A percentile compares a stretch with the other conserved stretches of the same genome.
phyloP scores from a whole-genome alignment of 148 eudicot species.

The Arbutus unedo region DNA sequence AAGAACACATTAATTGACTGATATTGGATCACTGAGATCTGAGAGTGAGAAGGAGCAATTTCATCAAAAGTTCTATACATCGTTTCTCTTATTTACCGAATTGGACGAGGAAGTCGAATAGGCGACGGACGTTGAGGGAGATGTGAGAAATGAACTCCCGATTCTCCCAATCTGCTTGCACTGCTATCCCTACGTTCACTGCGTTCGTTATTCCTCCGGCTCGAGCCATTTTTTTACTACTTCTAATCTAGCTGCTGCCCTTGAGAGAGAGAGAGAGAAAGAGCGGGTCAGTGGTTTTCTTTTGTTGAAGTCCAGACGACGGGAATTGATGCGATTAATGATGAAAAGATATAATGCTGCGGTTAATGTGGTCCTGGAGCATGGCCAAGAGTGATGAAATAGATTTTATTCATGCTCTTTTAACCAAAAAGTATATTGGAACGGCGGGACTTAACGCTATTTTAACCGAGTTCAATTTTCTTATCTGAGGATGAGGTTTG shows the following conservation, averaged over 20 bases:
- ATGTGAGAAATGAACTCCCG: slow-evolving; percentile 93
- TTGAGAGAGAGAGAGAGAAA: not conserved
- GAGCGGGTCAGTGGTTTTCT: not conserved
- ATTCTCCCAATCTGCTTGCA: slow-evolving; percentile 99
- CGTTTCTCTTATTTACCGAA: slow-evolving; percentile 46
- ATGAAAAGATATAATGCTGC: too few species aligned
- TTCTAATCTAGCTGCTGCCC: not conserved
- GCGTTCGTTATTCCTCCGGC: slow-evolving; percentile 97
- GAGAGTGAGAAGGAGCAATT: slow-evolving; percentile 9
- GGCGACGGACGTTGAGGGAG: slow-evolving; percentile 87
- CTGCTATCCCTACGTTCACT: slow-evolving; percentile 95
- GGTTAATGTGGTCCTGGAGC: too few species aligned
- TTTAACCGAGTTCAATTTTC: too few species aligned
- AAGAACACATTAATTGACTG: too few species aligned
- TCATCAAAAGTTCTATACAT: not conserved
- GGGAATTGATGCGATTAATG: not conserved
- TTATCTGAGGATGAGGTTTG: too few species aligned
- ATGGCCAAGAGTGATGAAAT: too few species aligned
- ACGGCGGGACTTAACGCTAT: too few species aligned
- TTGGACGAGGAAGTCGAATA: slow-evolving; percentile 90
- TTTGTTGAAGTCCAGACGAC: too few species aligned
- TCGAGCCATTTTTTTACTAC: slow-evolving; percentile 49
- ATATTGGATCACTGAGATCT: not conserved
- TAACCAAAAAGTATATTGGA: too few species aligned
- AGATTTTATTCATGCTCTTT: too few species aligned